Conservation (phyloP, 2,329 filamentous ascomycete genomes). For the Ambrosiella xylebori region DNA sequence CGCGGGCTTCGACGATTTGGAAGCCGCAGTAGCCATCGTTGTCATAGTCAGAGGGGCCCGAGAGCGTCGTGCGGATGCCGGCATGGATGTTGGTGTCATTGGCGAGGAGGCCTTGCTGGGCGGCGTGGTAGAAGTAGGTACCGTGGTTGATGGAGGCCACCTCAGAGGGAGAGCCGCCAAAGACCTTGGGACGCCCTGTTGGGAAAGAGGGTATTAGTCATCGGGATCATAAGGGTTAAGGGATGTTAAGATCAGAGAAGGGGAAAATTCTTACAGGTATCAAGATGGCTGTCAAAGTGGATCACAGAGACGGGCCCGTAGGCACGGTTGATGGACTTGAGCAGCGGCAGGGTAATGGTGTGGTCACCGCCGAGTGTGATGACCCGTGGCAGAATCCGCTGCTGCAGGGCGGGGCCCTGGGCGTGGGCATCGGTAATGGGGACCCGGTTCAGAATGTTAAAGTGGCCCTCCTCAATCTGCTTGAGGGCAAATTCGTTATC, state of each 20-base stretch:
- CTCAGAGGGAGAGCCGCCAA: conserved; percentile 63
- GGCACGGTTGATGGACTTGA: conserved; percentile 41
- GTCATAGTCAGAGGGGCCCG: conserved; percentile 63
- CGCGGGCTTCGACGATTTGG: conserved; percentile 58
- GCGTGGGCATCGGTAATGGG: conserved; percentile 53
- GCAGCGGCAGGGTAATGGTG: conserved; percentile 42
- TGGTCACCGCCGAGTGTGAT: conserved; percentile 58
- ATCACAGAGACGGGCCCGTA: conserved; percentile 45
- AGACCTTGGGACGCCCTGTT: conserved; percentile 64
- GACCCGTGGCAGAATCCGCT: conserved; percentile 60
- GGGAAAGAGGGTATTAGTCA: conserved; percentile 14
- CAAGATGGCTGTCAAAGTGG: conserved; percentile 46
- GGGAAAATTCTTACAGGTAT: conserved; percentile 38
- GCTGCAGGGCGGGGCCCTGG: conserved; percentile 50
- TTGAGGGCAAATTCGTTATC: conserved; percentile 68
- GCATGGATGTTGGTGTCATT: conserved; percentile 82
- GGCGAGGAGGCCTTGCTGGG: conserved; percentile 56
- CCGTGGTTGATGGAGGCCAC: conserved; percentile 70
- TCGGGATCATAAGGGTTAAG: neutral
- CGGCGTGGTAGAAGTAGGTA: conserved; percentile 75
- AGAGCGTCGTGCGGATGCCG: conserved; percentile 68
- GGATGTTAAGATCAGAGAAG: neutral
- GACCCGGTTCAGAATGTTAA: conserved; percentile 51
- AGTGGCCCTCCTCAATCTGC: conserved; percentile 76
- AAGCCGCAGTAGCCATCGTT: conserved; percentile 77